Base-by-base conservation (phyloP, 2,329 filamentous ascomycete genomes). In the Diaporthe sp. region DNA sequence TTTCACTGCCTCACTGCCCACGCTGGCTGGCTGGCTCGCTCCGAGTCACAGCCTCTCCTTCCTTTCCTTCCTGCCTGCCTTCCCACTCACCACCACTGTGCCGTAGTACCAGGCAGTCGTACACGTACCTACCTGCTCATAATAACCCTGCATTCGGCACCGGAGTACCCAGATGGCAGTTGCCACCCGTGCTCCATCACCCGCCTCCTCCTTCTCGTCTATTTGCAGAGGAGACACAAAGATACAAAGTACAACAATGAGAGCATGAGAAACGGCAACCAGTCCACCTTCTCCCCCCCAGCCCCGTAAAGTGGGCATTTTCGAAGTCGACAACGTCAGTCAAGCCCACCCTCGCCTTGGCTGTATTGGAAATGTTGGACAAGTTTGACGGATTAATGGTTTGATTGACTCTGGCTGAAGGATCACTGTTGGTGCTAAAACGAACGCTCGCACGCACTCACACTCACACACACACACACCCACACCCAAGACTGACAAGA, bases 311-410 rank as follows among this genome's bases (percentile, higher is more conserved):
- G 64, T 67, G 64, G 64, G 45, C 64, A 35, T 25, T 38, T 28
- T 40, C 22, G 47, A 15, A 7, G 22, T 28, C n/a, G 45, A 30
- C 45, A 52, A 67, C 64, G 64, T 67, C 64, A 67, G 64, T 67
- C 64, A 38, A 67, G 45, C n/a, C 45, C 64, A 52, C 64, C 45
- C n/a, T 52, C n/a, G 22, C 64, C 61, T 67, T 67, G 61, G 61
- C 61, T 35, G 15, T 67, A 33, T 52, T 67, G 30, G 30, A 67
- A 67, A 52, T 50, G 30, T 67, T 67, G 61, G 45, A 67, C 30
- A 12, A 10, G 8, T 7, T 22, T 64, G 60, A 64, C 60, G 40
- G 25, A 30, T 47, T 64, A 40, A 64, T 30, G 38, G 60, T 33
- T 33, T 66, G 40, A 47, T 33, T 66, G 40, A 47, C 25, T 10